phyloP scores from a whole-genome alignment of 805 yeast genomes.

The Candida parachauliodes region DNA sequence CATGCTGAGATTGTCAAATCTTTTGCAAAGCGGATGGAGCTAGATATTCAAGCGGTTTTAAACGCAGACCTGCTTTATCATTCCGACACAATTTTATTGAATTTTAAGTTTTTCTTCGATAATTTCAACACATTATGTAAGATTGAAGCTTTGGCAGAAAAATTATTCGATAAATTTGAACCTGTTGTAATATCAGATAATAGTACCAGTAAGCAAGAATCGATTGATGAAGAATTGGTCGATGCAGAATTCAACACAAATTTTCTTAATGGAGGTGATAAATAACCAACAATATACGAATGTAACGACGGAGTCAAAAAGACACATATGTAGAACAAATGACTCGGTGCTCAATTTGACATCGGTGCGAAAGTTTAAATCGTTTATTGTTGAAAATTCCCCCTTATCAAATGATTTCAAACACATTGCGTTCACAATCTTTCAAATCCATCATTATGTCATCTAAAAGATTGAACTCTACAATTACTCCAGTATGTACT shows the following conservation, averaged over 20 bases:
- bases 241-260: constrained; percentile 30
- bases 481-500: constrained; percentile 30
- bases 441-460: constrained; percentile 19
- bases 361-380: not conserved
- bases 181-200: constrained; percentile 5
- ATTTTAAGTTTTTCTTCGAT: constrained; percentile 23
- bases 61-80: not conserved
- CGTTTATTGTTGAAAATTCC: not conserved
- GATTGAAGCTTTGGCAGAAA: constrained; percentile 26
- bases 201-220: not conserved
- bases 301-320: not conserved
- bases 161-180: constrained; percentile 23
- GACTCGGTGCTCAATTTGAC: too few species aligned
- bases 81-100: constrained; percentile 13
- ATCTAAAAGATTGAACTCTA: constrained; percentile 23
- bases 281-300: constrained; percentile 12
- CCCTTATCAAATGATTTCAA: constrained; percentile 15
- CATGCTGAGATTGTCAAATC: constrained; percentile 13
- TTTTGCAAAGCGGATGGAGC: constrained; percentile 15
- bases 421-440: constrained; percentile 16
- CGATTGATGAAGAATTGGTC: constrained; percentile 1
- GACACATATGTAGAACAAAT: too few species aligned
- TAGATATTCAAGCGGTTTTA: constrained; percentile 11
- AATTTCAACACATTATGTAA: constrained; percentile 30
- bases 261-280: constrained; percentile 25